Conservation (phyloP, 2,329 filamentous ascomycete genomes). For the Paecilomyces sp. region DNA sequence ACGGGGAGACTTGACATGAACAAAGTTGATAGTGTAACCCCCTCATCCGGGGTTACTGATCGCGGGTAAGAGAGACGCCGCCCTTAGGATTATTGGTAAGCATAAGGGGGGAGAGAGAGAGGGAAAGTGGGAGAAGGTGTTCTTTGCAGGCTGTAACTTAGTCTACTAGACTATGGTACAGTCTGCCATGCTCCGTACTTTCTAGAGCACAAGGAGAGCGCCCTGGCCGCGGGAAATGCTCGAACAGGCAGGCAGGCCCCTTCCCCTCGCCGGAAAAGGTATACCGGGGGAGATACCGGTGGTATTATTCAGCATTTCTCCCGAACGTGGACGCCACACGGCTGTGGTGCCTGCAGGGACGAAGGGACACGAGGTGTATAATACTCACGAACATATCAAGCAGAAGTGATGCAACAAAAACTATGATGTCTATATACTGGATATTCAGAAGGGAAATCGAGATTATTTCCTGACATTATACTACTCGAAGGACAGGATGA, state of each 20-base stretch:
- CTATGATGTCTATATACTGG: too few species aligned
- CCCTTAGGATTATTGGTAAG: not conserved
- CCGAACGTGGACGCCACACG: not conserved
- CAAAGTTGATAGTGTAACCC: not conserved
- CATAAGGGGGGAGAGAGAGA: not conserved
- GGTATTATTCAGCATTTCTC: not conserved
- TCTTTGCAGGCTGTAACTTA: too few species aligned
- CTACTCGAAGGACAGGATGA: too few species aligned
- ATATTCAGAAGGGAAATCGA: too few species aligned
- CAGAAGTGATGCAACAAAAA: too few species aligned
- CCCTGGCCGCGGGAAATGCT: not conserved
- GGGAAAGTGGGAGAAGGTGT: too few species aligned
- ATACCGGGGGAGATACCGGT: not conserved
- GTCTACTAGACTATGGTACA: too few species aligned
- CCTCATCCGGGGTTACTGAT: not conserved
- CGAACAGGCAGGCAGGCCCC: not conserved
- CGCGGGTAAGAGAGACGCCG: not conserved
- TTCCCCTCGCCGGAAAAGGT: not conserved
- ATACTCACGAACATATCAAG: too few species aligned
- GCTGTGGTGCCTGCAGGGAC: not conserved
- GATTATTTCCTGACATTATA: too few species aligned
- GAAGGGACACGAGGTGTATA: not conserved
- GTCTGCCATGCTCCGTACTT: too few species aligned
- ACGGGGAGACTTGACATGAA: not conserved
- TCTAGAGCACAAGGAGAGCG: too few species aligned